Evolutionary conservation across 768 basidiomycete species (phyloP), one percentile per base, ranked within the genome.

Genomic region (Pseudohyphozyma bogoriensis): DNA sequence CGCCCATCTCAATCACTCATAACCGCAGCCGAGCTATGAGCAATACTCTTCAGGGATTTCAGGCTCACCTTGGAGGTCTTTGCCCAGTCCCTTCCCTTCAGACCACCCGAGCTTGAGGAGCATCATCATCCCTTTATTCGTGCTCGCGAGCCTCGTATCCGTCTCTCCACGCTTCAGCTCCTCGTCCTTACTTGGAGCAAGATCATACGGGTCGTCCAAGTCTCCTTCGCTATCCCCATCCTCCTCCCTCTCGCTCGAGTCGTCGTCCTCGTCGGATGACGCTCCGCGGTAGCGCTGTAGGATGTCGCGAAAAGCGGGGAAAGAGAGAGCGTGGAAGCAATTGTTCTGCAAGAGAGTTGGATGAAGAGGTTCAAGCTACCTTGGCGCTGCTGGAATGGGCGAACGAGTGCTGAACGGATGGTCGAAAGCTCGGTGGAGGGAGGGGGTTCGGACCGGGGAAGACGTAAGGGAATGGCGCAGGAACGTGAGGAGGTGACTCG

Each of bases 121-220:
- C 49, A 50, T 50, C 49, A 32, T 15, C 49, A 50, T 50, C 8
- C 49, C 49, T 31, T 33, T 50, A 31, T 50, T 50, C 49, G 83
- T 87, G 40, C 88, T 89, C 0, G 73, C 79, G 1, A 79, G 82
- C 0, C 93, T 95, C 62, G 76, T 22, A 26, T 46, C 45, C 24
- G 22, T 46, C 45, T 13, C 45, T 26, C n/a, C 45, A 26, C 45
- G 45, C 45, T 13, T 24, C 45, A 3, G n/a, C 45, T n/a, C n/a
- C 26, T 46, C 45, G 22, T 46, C 81, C 58, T 71, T 75, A 55
- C 89, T 93, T 73, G 86, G 81, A 12, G 90, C 45, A 5, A 51
- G 28, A 10, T 24, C 50, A 18, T 51, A n/a, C 29, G 50, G 33
- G 33, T 36, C 50, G 33, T 7, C 29, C 31, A 51, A 10, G 18